phyloP scores from a whole-genome alignment of 169 alveolate species.

The Plasmodium relictum region DNA sequence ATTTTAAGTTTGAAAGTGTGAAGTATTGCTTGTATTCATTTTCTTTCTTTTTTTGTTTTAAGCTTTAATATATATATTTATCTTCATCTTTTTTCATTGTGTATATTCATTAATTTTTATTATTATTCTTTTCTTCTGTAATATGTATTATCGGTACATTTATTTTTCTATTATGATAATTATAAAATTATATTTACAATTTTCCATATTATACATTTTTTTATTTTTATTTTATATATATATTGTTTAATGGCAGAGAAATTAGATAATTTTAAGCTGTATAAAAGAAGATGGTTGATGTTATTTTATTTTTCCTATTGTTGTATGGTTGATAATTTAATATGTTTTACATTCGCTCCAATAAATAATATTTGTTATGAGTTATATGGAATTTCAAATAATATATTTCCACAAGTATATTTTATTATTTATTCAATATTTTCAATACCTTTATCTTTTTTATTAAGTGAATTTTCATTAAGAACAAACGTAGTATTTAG shows the following conservation, averaged over 20 bases:
- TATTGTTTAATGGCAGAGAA: slow-evolving; percentile 2
- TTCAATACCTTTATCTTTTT: slow-evolving; percentile 53
- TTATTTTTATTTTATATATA: background rate
- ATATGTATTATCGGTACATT: too few relatives aligned
- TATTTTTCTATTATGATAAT: too few relatives aligned
- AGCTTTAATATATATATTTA: background rate
- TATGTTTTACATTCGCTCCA: slow-evolving; percentile 63
- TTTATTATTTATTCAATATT: slow-evolving; percentile 39
- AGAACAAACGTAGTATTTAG: slow-evolving; percentile 44
- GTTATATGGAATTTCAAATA: slow-evolving; percentile 43
- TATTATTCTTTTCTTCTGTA: too few relatives aligned
- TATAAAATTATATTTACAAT: too few relatives aligned
- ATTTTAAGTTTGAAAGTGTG: too few relatives aligned
- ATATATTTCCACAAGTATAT: slow-evolving; percentile 67
- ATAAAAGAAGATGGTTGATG: slow-evolving; percentile 67
- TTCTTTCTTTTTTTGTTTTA: too few relatives aligned
- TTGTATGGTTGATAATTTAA: slow-evolving; percentile 53
- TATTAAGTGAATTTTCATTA: slow-evolving; percentile 46
- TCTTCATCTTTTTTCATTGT: background rate
- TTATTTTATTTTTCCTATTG: slow-evolving; percentile 57
- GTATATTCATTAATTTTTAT: background rate
- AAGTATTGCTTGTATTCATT: too few relatives aligned
- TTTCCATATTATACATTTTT: too few relatives aligned
- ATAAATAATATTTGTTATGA: slow-evolving; percentile 15
- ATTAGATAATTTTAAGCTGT: slow-evolving; percentile 2